These are phyloP conservation scores for Rhizopogon roseolus DNA, from an alignment of 768 basidiomycete genomes.

Conservation along the genomic window DNA sequence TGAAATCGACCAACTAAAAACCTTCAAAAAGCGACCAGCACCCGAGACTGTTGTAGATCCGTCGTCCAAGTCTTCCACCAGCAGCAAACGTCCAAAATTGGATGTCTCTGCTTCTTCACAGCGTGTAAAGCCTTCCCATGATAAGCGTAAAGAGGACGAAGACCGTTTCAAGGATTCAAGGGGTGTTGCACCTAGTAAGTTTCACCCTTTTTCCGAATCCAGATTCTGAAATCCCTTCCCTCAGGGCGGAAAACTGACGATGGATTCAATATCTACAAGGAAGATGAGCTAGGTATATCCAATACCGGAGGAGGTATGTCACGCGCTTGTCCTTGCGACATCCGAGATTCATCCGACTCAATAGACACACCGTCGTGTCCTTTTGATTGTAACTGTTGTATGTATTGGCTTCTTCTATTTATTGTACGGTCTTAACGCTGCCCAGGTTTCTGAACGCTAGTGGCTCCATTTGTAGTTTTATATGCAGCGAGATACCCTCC, in stretches of 20 bases:
- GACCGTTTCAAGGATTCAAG: conserved; percentile 69
- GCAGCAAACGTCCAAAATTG: conserved; percentile 35
- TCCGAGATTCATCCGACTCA: conserved; percentile 16
- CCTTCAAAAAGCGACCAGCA: conserved; percentile 22
- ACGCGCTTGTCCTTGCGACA: conserved; percentile 4
- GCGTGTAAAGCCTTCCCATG: conserved; percentile 20
- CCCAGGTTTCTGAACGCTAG: conserved; percentile 22
- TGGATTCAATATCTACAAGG: conserved; percentile 76
- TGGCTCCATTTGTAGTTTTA: not conserved
- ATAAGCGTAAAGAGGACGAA: conserved; percentile 29
- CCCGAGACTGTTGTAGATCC: conserved; percentile 68
- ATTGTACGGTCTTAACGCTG: not conserved
- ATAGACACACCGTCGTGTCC: conserved; percentile 82
- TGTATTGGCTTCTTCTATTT: conserved; percentile 23
- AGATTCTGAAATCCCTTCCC: conserved; percentile 7
- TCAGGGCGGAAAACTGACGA: conserved; percentile 76
- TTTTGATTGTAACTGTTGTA: conserved; percentile 88
- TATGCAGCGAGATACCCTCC: not conserved
- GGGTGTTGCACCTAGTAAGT: conserved; percentile 66
- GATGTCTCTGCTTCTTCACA: conserved; percentile 8
- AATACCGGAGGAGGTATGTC: conserved; percentile 67
- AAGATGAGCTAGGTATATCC: conserved; percentile 72
- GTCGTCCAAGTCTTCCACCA: conserved; percentile 32
- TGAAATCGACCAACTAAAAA: conserved; percentile 8
- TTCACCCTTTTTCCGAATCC: conserved; percentile 1